These are phyloP conservation scores for Moesziomyces parantarcticus DNA, from an alignment of 1,284 basidiomycete species.

Conservation along the genomic window DNA sequence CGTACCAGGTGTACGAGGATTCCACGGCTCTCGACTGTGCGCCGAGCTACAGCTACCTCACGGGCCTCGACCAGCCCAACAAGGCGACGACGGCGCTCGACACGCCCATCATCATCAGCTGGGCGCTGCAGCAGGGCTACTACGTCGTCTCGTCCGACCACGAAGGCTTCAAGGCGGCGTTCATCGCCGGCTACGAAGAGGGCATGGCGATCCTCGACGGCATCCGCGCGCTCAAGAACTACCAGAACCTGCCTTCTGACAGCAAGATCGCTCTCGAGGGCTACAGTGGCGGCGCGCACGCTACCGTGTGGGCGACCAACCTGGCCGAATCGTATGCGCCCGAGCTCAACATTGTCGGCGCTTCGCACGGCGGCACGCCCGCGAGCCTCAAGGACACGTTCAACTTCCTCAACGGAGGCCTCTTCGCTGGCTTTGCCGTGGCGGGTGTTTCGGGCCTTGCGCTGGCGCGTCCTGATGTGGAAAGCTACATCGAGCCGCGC, in stretches of 20 bases:
- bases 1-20: constrained; percentile 51
- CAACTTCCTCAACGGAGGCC: constrained; percentile 39
- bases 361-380: constrained; percentile 60
- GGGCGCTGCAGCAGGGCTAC: constrained; percentile 56
- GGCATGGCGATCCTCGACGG: constrained; percentile 55
- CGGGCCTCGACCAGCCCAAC: constrained; percentile 22
- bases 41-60: constrained; percentile 40
- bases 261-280: constrained; percentile 45
- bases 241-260: constrained; percentile 23
- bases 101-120: constrained; percentile 42
- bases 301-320: constrained; percentile 50
- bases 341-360: constrained; percentile 57
- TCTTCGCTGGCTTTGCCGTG: constrained; percentile 54
- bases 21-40: constrained; percentile 48
- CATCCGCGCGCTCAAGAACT: constrained; percentile 46
- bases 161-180: constrained; percentile 47
- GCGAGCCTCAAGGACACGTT: constrained; percentile 44
- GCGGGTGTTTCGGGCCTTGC: constrained; percentile 50
- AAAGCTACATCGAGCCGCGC: constrained; percentile 15
- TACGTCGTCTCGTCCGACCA: constrained; percentile 61
- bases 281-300: constrained; percentile 58
- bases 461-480: constrained; percentile 40
- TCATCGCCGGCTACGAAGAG: constrained; percentile 54
- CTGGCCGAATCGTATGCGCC: constrained; percentile 47
- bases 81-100: constrained; percentile 27